Evolutionary conservation across 495 filamentous ascomycete species (phyloP).

Genomic region (Chaetomidium leptoderma): DNA sequence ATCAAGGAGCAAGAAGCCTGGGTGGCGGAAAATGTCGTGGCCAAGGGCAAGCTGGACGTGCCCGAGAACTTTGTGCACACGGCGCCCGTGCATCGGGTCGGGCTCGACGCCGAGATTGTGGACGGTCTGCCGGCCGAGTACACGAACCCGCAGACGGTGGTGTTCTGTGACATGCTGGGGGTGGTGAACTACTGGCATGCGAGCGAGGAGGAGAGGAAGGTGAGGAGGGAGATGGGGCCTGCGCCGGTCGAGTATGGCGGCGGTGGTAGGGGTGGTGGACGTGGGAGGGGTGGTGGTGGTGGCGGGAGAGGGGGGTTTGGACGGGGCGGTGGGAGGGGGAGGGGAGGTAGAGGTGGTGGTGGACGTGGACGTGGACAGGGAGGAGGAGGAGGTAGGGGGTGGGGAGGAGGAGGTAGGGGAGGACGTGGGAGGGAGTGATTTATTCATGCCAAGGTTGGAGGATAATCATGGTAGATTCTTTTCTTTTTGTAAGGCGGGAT

Average conservation of each 20-base stretch:
- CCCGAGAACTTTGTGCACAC: constrained; percentile 73
- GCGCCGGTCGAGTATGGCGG: constrained; percentile 32
- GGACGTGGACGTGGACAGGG: constrained; percentile 33
- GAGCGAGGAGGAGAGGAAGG: constrained; percentile 60
- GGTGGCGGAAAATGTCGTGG: constrained; percentile 70
- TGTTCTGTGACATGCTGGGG: constrained; percentile 71
- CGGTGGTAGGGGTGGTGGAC: constrained; percentile 27
- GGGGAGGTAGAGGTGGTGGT: constrained; percentile 36
- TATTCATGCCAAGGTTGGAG: no score
- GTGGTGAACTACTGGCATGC: constrained; percentile 74
- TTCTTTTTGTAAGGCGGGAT: neutral
- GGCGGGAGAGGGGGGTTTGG: constrained; percentile 35
- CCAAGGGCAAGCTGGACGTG: constrained; percentile 54
- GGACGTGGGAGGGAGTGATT: constrained; percentile 16
- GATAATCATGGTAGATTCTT: no score
- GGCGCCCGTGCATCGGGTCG: constrained; percentile 62
- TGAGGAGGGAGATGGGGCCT: constrained; percentile 45
- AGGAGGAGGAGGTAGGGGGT: constrained; percentile 20
- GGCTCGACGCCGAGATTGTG: constrained; percentile 30
- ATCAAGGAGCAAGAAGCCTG: constrained; percentile 66
- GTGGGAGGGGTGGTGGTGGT: constrained; percentile 31
- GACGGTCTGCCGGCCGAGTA: constrained; percentile 63
- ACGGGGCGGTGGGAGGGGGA: constrained; percentile 35
- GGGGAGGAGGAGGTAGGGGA: constrained; percentile 18
- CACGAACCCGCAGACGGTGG: constrained; percentile 71